A percentile compares a stretch with the other conserved stretches of the same genome.
These are phyloP conservation scores for Salix viminalis DNA, from an alignment of 345 rosid species.

Conservation along the genomic window DNA sequence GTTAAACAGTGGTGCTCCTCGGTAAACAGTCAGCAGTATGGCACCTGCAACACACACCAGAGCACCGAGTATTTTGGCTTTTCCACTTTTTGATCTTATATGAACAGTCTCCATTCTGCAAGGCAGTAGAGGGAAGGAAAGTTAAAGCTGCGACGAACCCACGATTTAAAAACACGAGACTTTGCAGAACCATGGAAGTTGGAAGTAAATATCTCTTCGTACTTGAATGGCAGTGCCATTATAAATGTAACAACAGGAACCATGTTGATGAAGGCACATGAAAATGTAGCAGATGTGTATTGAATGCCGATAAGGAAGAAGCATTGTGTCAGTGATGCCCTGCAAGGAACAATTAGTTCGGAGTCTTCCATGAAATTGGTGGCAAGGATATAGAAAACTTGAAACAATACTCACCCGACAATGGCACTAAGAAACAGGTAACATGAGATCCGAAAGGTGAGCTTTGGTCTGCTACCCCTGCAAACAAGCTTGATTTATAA, in stretches of 20 bases:
- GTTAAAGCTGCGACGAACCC: not conserved
- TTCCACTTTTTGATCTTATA: slow-evolving; percentile 32
- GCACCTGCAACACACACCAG: slow-evolving; percentile 56
- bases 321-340: slow-evolving; percentile 59
- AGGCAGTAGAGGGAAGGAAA: not conserved
- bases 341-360: slow-evolving; percentile 7
- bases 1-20: slow-evolving; percentile 42
- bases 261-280: slow-evolving; percentile 62
- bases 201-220: slow-evolving; percentile 10
- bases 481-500: slow-evolving; percentile 17
- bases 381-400: not conserved
- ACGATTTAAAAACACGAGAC: not conserved
- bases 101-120: slow-evolving; percentile 49
- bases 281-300: slow-evolving; percentile 61
- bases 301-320: slow-evolving; percentile 57
- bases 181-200: not conserved
- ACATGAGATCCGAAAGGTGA: slow-evolving; percentile 42
- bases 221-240: slow-evolving; percentile 61
- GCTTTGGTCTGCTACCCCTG: slow-evolving; percentile 55
- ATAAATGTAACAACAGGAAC: slow-evolving; percentile 58
- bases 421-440: slow-evolving; percentile 62
- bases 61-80: slow-evolving; percentile 45
- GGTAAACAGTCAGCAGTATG: slow-evolving; percentile 43
- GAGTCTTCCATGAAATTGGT: not conserved
- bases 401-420: slow-evolving; percentile 48